phyloP scores from a whole-genome alignment of 345 rosid species.

The Abelmoschus esculentus region DNA sequence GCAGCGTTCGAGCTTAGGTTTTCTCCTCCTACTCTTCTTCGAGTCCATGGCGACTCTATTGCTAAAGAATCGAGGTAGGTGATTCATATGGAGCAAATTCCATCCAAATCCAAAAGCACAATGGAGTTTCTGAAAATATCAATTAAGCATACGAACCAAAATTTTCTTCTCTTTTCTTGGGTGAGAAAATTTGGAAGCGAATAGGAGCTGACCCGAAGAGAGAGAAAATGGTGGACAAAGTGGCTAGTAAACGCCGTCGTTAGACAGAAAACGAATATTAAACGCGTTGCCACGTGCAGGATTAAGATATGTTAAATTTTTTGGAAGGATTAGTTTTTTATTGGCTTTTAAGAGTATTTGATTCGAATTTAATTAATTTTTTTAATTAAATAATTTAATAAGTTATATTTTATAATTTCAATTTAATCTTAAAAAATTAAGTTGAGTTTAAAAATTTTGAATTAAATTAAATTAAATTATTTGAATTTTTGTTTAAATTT shows the following conservation, averaged over 20 bases:
- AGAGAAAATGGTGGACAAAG: slow-evolving; percentile 1
- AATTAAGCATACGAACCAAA: not conserved
- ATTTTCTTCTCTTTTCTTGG: not conserved
- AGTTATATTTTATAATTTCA: too few relatives aligned
- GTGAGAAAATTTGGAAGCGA: slow-evolving; percentile 14
- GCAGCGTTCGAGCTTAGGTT: slow-evolving; percentile 50
- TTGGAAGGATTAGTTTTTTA: too few relatives aligned
- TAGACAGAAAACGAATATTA: slow-evolving; percentile 12
- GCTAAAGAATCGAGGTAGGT: slow-evolving; percentile 41
- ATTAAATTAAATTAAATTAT: too few relatives aligned
- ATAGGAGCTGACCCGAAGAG: not conserved
- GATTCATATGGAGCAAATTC: slow-evolving; percentile 47
- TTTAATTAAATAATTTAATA: too few relatives aligned
- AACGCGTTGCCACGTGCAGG: slow-evolving; percentile 56
- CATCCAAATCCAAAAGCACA: slow-evolving; percentile 29
- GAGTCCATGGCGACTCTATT: slow-evolving; percentile 34
- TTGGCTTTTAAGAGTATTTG: too few relatives aligned
- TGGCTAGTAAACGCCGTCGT: slow-evolving; percentile 48
- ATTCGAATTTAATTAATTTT: too few relatives aligned
- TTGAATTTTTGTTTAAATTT: too few relatives aligned
- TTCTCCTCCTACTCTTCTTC: slow-evolving; percentile 19
- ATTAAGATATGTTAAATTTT: not conserved
- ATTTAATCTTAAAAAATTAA: too few relatives aligned
- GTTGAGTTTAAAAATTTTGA: too few relatives aligned
- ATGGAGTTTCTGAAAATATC: not conserved